Base-by-base conservation (phyloP, 805 yeast genomes). In the Ogataea glucozyma region DNA sequence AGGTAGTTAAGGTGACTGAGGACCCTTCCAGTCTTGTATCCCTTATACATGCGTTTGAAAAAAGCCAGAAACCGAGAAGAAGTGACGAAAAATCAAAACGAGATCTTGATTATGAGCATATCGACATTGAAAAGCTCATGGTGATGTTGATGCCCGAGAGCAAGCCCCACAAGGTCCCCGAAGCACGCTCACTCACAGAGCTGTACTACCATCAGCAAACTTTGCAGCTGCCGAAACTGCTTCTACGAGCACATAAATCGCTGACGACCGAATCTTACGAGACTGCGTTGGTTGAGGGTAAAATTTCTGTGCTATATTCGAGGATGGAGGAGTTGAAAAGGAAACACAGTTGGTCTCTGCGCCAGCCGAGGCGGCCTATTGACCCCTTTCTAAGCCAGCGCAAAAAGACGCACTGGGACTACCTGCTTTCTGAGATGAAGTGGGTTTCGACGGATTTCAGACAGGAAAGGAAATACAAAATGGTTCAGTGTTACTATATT, bases 241-340 rank as follows among this genome's bases (percentile, higher is more conserved):
- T 93, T 22, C 88, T 95, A 0, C 76, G 89, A 23, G 81, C 96
- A 4, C 96, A 90, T 57, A 93, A 93, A 58, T 83, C 86, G 0
- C 70, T 91, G 27, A 79, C 89, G 23, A 86, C 98, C 0, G 91
- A 88, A 39, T 79, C 86, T 43, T 93, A 79, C 65, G 95, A 88
- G 57, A 78, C 85, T 54, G 87, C 96, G 0, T 68, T 90, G 24
- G 76, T 88, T 11, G 99, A 93, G 59, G 96, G 97, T 3, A 85
- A 90, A 59, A 81, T 91, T 3, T 87, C 95, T 0, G 97, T 89
- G 9, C 80, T 88, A 14, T 85, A 88, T 54, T 85, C 95, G 2
- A 73, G 98, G 47, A 90, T 93, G 35, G 98, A 91, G 58, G 98
- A 91, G 61, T 71, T 93, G 49, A 88, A 88, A 61, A 72, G 95